A percentile compares a stretch with the other conserved stretches of the same genome.
These are phyloP conservation scores for Trifolium repens DNA, from an alignment of 306 rosid species.

Conservation along the genomic window DNA sequence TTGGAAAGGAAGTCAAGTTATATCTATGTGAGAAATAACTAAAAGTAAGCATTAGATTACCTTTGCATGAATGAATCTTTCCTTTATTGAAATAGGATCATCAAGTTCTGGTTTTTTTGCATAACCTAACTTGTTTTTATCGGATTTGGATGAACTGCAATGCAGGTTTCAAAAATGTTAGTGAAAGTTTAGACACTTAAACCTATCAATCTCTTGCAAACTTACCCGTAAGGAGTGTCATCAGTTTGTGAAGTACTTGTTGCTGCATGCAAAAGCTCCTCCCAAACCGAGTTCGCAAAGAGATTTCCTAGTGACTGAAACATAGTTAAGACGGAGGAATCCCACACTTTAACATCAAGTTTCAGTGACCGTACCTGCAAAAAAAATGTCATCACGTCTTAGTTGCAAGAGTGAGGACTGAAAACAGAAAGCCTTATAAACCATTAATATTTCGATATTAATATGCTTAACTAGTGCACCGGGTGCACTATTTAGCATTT, in stretches of 20 bases:
- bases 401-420: conserved; percentile 26
- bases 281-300: conserved; percentile 81
- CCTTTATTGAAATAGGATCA: conserved; percentile 71
- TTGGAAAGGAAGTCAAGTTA: conserved; percentile 24
- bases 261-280: conserved; percentile 64
- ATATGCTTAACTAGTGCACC: too few relatives aligned
- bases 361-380: conserved; percentile 79
- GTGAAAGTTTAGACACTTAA: conserved; percentile 27
- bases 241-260: conserved; percentile 44
- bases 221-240: conserved; percentile 55
- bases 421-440: conserved; percentile 17
- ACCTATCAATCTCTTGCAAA: conserved; percentile 20
- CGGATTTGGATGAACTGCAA: conserved; percentile 55
- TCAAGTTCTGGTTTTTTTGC: conserved; percentile 61
- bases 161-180: conserved; percentile 37
- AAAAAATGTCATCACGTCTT: conserved; percentile 27
- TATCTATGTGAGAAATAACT: conserved; percentile 11
- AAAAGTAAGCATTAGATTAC: conserved; percentile 41
- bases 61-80: conserved; percentile 76
- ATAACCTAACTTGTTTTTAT: conserved; percentile 44
- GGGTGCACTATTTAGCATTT: too few relatives aligned
- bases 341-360: conserved; percentile 91
- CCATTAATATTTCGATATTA: too few relatives aligned
- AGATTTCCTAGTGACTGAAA: conserved; percentile 77
- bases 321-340: conserved; percentile 63